phyloP scores from a whole-genome alignment of 768 basidiomycete species.

The Guyanaporus albipodus region DNA sequence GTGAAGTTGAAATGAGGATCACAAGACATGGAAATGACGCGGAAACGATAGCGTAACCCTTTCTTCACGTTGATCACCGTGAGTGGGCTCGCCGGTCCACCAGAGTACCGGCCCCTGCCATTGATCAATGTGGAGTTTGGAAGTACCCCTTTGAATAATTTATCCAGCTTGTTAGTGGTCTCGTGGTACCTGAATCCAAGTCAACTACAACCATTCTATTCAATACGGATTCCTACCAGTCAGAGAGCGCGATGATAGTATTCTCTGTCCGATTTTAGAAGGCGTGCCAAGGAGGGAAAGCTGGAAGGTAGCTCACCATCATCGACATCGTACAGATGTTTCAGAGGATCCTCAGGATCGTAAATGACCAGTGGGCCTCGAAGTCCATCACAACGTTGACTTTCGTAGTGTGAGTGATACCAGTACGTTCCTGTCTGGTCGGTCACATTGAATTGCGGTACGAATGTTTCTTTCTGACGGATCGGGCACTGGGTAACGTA shows the following conservation, averaged over 20 bases:
- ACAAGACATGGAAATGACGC: conserved; percentile 49
- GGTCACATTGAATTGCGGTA: conserved; percentile 32
- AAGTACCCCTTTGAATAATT: background rate
- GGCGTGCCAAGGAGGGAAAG: background rate
- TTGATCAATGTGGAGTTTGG: conserved; percentile 49
- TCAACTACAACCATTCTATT: background rate
- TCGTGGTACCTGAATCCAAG: background rate
- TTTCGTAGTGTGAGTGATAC: conserved; percentile 41
- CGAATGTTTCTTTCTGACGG: conserved; percentile 29
- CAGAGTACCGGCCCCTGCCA: conserved; percentile 43
- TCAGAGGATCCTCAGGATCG: conserved; percentile 32
- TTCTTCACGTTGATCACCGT: conserved; percentile 42
- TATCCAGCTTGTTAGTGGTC: background rate
- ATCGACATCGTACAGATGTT: conserved; percentile 40
- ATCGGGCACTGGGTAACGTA: conserved; percentile 9
- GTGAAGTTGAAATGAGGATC: conserved; percentile 17
- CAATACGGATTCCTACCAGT: background rate
- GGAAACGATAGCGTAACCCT: conserved; percentile 49
- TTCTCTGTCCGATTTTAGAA: conserved; percentile 15
- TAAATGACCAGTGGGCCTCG: conserved; percentile 26
- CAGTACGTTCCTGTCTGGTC: conserved; percentile 42
- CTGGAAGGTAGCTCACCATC: conserved; percentile 30
- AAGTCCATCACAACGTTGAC: conserved; percentile 39
- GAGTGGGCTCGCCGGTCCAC: conserved; percentile 38
- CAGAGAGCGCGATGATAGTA: conserved; percentile 30